Evolutionary conservation across 2,329 filamentous ascomycete genomes (phyloP).

Genomic region (Aureobasidium mangrovei): DNA sequence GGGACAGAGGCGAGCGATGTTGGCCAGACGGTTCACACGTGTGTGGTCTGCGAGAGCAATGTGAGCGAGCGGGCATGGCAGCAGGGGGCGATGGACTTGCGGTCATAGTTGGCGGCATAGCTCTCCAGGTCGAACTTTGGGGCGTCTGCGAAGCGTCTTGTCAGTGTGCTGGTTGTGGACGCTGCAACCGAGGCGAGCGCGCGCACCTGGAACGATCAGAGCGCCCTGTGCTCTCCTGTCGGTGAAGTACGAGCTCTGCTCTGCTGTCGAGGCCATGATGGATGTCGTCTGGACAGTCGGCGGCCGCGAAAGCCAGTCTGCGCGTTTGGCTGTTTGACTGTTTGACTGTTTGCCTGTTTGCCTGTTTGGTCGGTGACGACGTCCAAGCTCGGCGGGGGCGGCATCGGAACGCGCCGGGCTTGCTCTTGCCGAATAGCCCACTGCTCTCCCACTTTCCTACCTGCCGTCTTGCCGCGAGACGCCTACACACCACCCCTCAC

Average conservation of each 20-base stretch:
- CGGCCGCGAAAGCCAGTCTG: too few species aligned
- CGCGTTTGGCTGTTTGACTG: too few species aligned
- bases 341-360: not conserved
- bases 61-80: not conserved
- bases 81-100: slow-evolving; percentile 36
- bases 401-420: too few species aligned
- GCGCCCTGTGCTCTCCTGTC: slow-evolving; percentile 11
- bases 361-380: not conserved
- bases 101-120: slow-evolving; percentile 82
- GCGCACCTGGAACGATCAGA: slow-evolving; percentile 12
- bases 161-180: not conserved
- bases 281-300: not conserved
- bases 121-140: slow-evolving; percentile 68
- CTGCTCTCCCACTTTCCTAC: too few species aligned
- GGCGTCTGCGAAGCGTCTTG: slow-evolving; percentile 1
- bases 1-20: slow-evolving; percentile 72
- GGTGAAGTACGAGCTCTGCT: slow-evolving; percentile 15
- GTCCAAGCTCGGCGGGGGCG: not conserved
- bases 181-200: too few species aligned
- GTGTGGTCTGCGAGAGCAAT: slow-evolving; percentile 74
- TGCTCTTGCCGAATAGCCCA: not conserved
- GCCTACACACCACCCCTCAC: not conserved
- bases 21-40: slow-evolving; percentile 67
- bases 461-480: not conserved
- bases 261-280: slow-evolving; percentile 15